Evolutionary conservation across 2,329 filamentous ascomycete genomes (phyloP), one percentile per base, ranked within the genome.

Genomic region (Sclerotiophoma versabilis): DNA sequence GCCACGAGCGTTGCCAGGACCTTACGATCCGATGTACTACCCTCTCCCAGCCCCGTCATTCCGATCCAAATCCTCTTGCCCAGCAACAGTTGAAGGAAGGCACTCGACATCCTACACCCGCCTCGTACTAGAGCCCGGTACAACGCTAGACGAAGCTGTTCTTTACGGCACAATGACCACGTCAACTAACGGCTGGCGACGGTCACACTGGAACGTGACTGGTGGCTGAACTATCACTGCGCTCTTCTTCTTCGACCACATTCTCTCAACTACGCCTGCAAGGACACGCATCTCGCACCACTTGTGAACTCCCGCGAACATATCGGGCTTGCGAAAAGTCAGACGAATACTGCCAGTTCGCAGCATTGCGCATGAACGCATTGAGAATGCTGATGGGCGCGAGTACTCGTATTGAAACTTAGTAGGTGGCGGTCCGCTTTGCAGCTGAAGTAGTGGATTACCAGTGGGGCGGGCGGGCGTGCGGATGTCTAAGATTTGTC

Each of bases 11-110:
- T 56, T 75, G 11, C 72, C 72, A 39, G 71, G 71, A 20, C 72
- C 72, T 23, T 73, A 74, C 41, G 70, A 73, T 55, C 65, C 71
- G 25, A 67, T 65, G 14, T 67, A 72, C 38, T 75, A 69, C 47
- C 72, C 72, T 42, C 58, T 69, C 15, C 70, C 70, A 36, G 48
- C 64, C 11, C 70, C 71, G 7, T 72, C 66, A 0, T 50, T 72
- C 17, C 60, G 61, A 15, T 42, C 50, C 34, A 50, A 66, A 32
- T 64, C 63, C 1, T 57, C 60, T 37, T 49, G 53, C 15, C 17
- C 26, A 7, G 25, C 39, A 23, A 36, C 44, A 6, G 37, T 38
- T 1, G 54, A 60, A 29, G 50, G 64, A 15, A 42, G 36, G 4
- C 43, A 47, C 1, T 59, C 61, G 6, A 52, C 62, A 25, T 60